Evolutionary conservation across 163 green algal species (phyloP), one percentile per base, ranked within the genome.

Genomic region (Coccomyxa subellipsoidea): DNA sequence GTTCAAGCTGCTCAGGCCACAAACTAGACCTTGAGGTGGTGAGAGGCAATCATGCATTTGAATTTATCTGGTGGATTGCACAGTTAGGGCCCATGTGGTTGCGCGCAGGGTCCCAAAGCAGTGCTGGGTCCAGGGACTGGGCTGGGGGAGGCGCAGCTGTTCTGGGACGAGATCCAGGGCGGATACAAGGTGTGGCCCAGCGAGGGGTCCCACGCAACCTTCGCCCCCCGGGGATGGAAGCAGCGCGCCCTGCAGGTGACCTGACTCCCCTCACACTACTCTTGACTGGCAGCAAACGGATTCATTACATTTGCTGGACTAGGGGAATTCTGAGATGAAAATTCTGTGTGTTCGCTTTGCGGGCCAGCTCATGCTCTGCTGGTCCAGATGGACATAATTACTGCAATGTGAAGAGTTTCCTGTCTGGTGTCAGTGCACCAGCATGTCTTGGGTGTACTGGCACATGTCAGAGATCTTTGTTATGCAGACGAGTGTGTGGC

Each of bases 41-140:
- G 4, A 59, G 47, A 1, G 47, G 47, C 47, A 5, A 59, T 59
- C 47, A 59, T 59, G 47, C 47, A 27, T 8, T 18, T 2, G 15
- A 59, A 8, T 2, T 59, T 7, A 12, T 59, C 3, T 59, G 47
- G n/a, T n/a, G n/a, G n/a, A n/a, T n/a, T n/a, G n/a, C 8, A 54
- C 8, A 54, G 10, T 8, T 54, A 54, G 23, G 23, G 4, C 21
- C 15, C 47, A 59, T 59, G 3, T 18, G 47, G 47, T 7, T 8
- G 5, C 21, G 70, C 47, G 69, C 86, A 93, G 90, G 93, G 87
- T 0, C 94, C 94, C 53, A 96, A 93, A 69, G 92, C 88, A 18
- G 92, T 96, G 23, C 89, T 98, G 86, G 96, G 95, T 31, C 96
- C 96, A 0, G 96, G 96, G 75, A 99, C 96, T 0, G 96, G 95